Evolutionary conservation across 1,284 basidiomycete species (phyloP).

Genomic region (Heterobasidion parviporum): DNA sequence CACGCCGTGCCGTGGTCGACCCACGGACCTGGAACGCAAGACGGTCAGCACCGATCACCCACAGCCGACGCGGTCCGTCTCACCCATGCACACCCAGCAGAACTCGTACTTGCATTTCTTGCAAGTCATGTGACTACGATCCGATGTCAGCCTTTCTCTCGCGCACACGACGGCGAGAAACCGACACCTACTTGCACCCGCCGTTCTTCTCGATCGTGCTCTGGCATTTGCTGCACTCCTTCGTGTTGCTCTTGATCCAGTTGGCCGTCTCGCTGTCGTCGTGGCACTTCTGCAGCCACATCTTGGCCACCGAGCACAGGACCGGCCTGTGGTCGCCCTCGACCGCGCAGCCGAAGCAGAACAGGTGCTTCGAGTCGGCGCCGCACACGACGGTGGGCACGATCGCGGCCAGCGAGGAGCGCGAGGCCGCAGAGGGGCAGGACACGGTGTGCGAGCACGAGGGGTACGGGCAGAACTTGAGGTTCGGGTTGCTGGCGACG

Average conservation of each 20-base stretch:
- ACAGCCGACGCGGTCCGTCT: slow-evolving; percentile 5
- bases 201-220: slow-evolving; percentile 99
- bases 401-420: slow-evolving; percentile 66
- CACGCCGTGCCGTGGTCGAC: slow-evolving; percentile 95
- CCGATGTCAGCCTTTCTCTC: slow-evolving; percentile 1
- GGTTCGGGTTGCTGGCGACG: slow-evolving; percentile 75
- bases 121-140: slow-evolving; percentile 91
- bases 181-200: slow-evolving; percentile 86
- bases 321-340: slow-evolving; percentile 88
- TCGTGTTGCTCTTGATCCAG: slow-evolving; percentile 99
- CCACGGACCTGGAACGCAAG: slow-evolving; percentile 72
- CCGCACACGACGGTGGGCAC: slow-evolving; percentile 90
- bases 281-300: slow-evolving; percentile 96
- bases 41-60: slow-evolving; percentile 25
- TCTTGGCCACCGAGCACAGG: slow-evolving; percentile 80
- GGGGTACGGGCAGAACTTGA: slow-evolving; percentile 92
- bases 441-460: slow-evolving; percentile 84
- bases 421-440: slow-evolving; percentile 70
- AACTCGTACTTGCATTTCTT: slow-evolving; percentile 95
- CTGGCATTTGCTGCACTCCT: slow-evolving; percentile 92
- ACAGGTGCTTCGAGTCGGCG: slow-evolving; percentile 54
- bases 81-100: slow-evolving; percentile 78
- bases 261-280: slow-evolving; percentile 99
- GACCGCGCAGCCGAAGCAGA: slow-evolving; percentile 89
- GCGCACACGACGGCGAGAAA: slow-evolving; percentile 5